Base-by-base conservation (phyloP, 768 basidiomycete species). In the Vishniacozyma victoriae region DNA sequence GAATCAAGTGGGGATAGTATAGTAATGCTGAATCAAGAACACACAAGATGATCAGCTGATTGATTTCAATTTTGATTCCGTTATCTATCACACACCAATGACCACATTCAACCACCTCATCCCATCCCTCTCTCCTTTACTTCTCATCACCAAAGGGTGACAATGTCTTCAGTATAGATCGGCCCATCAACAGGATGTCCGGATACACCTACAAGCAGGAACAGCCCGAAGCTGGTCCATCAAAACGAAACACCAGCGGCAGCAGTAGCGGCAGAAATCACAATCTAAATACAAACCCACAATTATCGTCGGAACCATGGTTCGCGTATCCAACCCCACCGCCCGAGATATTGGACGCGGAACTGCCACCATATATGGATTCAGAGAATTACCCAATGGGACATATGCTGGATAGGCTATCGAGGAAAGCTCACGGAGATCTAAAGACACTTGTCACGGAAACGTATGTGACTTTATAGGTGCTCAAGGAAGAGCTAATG, bases 341-440 rank as follows among this genome's bases (percentile, higher is more conserved):
- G 11, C 23, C 44, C 2, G 55, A 55, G 22, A 52, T 62, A 40
- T 40, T 62, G 13, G 56, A 62, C 31, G 54, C 60, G 4, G 64
- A 66, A 36, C 50, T 66, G 27, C 64, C 64, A 40, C 64, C 64
- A 22, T 60, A 54, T 39, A 55, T 57, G 19, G 60, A 66, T 19
- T 49, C 41, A 5, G 64, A 66, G 35, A 59, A 57, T 46, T 47
- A 60, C 13, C 58, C 54, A 6, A 35, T 66, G 11, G 64, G 64
- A 11, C 46, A 33, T 19, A 4, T 62, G 22, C 44, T 66, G 22
- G 56, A 62, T 36, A 42, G 61, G 23, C 37, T 62, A 25, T 50
- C 52, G 5, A 43, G 64, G 33, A 57, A 45, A 46, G 50, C 58
- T 1, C 62, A 66, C 49, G 60, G 59, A 14, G 64, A 66, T 40